Evolutionary conservation across 2,329 filamentous ascomycete genomes (phyloP).

Genomic region (Colletotrichum noveboracense): DNA sequence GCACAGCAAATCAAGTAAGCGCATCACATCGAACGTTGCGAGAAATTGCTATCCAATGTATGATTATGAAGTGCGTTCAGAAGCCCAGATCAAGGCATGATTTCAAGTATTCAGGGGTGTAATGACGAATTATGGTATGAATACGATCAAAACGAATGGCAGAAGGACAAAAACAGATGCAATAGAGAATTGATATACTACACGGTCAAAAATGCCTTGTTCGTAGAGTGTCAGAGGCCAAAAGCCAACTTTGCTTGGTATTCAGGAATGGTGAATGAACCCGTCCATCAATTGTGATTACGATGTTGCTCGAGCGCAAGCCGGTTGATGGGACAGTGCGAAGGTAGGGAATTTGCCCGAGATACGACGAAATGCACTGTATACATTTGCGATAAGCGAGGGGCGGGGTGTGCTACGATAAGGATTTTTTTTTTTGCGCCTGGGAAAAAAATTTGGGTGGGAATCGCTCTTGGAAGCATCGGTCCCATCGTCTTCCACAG

Average conservation of each 20-base stretch:
- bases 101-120: neutral
- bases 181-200: neutral
- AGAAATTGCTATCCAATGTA: conserved; percentile 2
- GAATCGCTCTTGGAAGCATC: neutral
- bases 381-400: neutral
- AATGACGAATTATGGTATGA: neutral
- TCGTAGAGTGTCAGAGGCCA: neutral
- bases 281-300: neutral
- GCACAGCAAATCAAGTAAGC: conserved; percentile 1
- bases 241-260: neutral
- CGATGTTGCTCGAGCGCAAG: neutral
- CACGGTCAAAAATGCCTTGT: neutral
- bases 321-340: neutral
- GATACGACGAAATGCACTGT: neutral
- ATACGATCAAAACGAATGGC: neutral
- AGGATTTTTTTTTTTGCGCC: conserved; percentile 22
- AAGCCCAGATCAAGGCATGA: neutral
- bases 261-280: neutral
- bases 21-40: neutral
- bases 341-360: neutral
- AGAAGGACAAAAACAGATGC: neutral
- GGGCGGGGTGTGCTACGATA: conserved; percentile 23
- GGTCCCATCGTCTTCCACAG: conserved; percentile 14
- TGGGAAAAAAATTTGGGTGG: conserved; percentile 19
- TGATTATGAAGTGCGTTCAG: neutral